Conservation (phyloP, 495 filamentous ascomycete species). For the Penicilliopsis zonata region DNA sequence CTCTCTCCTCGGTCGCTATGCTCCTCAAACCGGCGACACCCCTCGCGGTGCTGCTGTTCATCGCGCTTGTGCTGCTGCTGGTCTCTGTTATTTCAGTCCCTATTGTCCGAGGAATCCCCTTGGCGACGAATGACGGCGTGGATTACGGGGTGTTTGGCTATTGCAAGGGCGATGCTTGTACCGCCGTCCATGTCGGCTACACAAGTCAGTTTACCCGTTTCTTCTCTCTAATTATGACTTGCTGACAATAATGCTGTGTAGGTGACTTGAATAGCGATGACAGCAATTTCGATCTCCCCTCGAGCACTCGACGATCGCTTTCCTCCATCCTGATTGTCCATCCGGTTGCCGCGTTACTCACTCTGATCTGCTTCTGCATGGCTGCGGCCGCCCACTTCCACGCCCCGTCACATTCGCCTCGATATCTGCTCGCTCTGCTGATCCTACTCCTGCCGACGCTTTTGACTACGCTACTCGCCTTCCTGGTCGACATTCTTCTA, state of each 20-base stretch:
- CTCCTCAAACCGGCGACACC: conserved; percentile 88
- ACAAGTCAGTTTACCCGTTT: conserved; percentile 58
- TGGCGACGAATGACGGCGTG: conserved; percentile 63
- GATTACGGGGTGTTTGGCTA: conserved; percentile 92
- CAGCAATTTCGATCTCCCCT: conserved; percentile 61
- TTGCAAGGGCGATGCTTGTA: conserved; percentile 56
- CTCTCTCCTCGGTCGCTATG: conserved; percentile 17
- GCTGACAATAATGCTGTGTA: conserved; percentile 5
- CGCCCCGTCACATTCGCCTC: conserved; percentile 80
- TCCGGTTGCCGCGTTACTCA: conserved; percentile 78
- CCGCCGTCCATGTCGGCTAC: conserved; percentile 72
- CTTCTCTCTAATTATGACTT: conserved; percentile 8
- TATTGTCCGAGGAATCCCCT: conserved; percentile 72
- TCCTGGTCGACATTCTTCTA: conserved; percentile 88
- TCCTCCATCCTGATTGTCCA: conserved; percentile 87
- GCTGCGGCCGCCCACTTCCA: conserved; percentile 78
- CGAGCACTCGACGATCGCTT: conserved; percentile 65
- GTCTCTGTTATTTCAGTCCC: conserved; percentile 89
- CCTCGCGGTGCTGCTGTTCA: conserved; percentile 70
- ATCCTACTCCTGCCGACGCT: conserved; percentile 79
- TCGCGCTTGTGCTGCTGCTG: conserved; percentile 74
- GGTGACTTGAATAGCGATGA: conserved; percentile 30
- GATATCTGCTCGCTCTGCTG: conserved; percentile 72
- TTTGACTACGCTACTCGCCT: conserved; percentile 72
- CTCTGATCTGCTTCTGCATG: conserved; percentile 70